Base-by-base conservation (phyloP, 306 rosid species). In the Vachellia pachyceras region DNA sequence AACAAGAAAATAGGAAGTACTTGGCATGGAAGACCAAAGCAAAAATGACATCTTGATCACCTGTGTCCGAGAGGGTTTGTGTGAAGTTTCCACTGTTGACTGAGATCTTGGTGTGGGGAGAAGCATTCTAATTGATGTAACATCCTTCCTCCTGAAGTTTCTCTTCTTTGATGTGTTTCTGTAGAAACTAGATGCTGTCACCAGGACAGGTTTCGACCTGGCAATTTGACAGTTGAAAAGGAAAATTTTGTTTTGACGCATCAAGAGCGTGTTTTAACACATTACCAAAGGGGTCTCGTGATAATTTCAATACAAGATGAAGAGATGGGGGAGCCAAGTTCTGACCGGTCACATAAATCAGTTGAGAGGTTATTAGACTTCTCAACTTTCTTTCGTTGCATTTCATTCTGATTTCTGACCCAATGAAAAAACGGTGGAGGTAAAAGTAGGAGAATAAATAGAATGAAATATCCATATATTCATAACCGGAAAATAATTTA, bases 1-100 rank as follows among this genome's bases (percentile, higher is more conserved):
- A 84, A 71, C 91, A 92, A 79, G 98, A 95, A 88, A 90, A 80
- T 50, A 86, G 29, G 20, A 95, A 91, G 88, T 91, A 88, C 88
- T 45, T 90, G 63, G 85, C 85, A 36, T 87, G 92, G 92, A 86
- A 83, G 85, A 66, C 84, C 82, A 90, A 85, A 77, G 75, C 58
- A 74, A 75, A 84, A 82, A 72, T 82, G 77, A 25, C 82, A 61
- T 79, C 85, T 67, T 92, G 77, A 83, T 80, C 66, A 74, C 54
- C 67, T 15, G 50, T 57, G 68, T 67, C 58, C 23, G 45, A 45
- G 79, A 44, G 37, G 54, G 57, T 42, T 22, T 22, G 58, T 73
- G 35, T 5, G 82, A 81, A 79, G 44, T 45, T 63, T 81, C 42
- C 52, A 72, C 33, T 76, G 61, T 72, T 23, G 45, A 40, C 46